Base-by-base conservation (phyloP, 805 yeast species). In the Dipodascus geniculatus region DNA sequence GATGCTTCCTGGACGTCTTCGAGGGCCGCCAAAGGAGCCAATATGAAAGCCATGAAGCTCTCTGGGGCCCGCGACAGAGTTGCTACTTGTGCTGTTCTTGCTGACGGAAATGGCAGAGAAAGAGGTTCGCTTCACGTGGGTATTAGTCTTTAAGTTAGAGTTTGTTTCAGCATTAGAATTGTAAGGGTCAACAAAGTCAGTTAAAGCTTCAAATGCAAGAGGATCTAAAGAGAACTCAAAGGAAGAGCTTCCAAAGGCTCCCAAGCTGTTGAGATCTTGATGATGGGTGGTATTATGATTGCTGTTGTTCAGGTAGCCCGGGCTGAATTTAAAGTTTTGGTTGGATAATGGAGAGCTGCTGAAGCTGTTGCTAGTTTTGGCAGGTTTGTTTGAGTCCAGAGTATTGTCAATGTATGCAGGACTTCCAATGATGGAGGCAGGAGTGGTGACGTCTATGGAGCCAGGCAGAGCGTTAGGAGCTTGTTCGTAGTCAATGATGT, bases 161-260 rank as follows among this genome's bases (percentile, higher is more conserved):
- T 38, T 38, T 38, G 17, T 3, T 38, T 4, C 14, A 38, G 44
- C 14, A n/a, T 38, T 38, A 17, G 44, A 17, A 17, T 38, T 17
- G 20, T n/a, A 38, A 38, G 44, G 44, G 20, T 38, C 44, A 38
- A 38, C 20, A 17, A 38, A 38, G 17, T 17, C 44, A 58, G 62
- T 38, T 23, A 74, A 71, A 2, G 77, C 79, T 53, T 77, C 81
- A 53, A 72, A 70, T 0, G 79, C 78, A 56, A 75, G 61, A 3
- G 79, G 78, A 55, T 75, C 78, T 35, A 76, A 65, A 50, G 70
- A 58, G 57, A 76, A 76, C 48, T 65, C 63, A 50, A 67, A 67
- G 19, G 58, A 63, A 19, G 58, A 55, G 50, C 58, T 54, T 14
- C 20, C 20, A 38, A 38, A 38, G 44, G 14, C 14, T n/a, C 44